Base-by-base conservation (phyloP, 1,139 yeast species). In the Candida freyschussii region DNA sequence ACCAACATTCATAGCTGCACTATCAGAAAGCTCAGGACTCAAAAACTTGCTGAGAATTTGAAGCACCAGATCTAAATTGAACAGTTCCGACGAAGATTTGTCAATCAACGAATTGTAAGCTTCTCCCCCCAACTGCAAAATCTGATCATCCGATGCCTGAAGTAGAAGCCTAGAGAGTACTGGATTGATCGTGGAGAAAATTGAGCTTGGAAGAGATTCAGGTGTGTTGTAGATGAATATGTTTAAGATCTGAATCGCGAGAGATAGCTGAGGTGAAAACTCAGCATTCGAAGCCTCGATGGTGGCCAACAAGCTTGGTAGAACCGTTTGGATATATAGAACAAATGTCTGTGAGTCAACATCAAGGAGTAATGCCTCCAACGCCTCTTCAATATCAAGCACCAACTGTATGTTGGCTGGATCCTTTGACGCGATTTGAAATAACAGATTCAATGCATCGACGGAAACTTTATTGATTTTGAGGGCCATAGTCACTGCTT, bases 1-100 rank as follows among this genome's bases (percentile, higher is more conserved):
- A 2, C 93, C 94, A 37, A 79, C 72, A 43, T 78, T 77, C 55
- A 78, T 69, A 1, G 93, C 89, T 0, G 95, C 95, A 36, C 80
- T 71, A 49, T 86, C 96, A 10, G 83, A 72, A 41, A 84, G 65
- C 7, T 69, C 65, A 0, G 94, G 85, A 2, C 85, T 75, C 21
- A 89, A 67, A 31, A 86, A 72, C 46, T 76, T 78, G 6, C 86
- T 78, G 5, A 84, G 76, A 10, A 84, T 71, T 14, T 63, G 59
- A 12, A 89, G 61, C 19, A 83, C 65, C 2, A 70, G 60, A 27
- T 72, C 71, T 34, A 77, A 53, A 41, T 67, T 51, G 33, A 82
- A 67, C 21, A 64, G 63, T 2, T 60, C 50, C 0, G 77, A 56
- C 1, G 75, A 69, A 0, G 60, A 57, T 30, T 70, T 74, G 37